Percentiles rank a stretch among this genome's conserved stretches.
These are phyloP conservation scores for Plasmodium gallinaceum DNA, from an alignment of 169 alveolate genomes.

Conservation along the genomic window DNA sequence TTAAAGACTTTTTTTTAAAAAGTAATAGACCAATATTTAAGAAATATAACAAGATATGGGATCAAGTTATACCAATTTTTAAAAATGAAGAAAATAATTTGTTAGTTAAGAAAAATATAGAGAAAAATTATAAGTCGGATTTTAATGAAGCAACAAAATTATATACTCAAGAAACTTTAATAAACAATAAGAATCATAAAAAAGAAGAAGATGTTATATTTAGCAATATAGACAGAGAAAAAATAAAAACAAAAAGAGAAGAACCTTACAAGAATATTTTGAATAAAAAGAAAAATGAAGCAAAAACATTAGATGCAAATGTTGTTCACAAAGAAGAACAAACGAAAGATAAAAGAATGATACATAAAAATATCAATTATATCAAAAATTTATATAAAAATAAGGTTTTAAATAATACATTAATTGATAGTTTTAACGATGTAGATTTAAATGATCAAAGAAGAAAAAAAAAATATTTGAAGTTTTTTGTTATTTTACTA, in stretches of 20 bases:
- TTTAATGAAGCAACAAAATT: too few relatives aligned
- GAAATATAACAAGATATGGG: constrained; percentile 23
- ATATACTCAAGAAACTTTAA: too few relatives aligned
- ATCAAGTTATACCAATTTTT: background rate
- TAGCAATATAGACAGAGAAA: background rate
- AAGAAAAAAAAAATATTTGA: constrained; percentile 42
- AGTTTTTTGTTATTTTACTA: constrained; percentile 51
- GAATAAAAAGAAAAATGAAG: background rate
- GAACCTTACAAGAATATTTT: background rate
- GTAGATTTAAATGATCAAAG: constrained; percentile 53
- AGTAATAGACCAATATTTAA: constrained; percentile 22
- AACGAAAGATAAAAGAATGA: background rate
- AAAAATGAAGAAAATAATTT: background rate
- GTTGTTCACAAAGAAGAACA: background rate
- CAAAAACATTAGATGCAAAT: background rate
- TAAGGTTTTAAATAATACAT: constrained; percentile 33
- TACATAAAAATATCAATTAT: background rate
- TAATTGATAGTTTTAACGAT: constrained; percentile 59
- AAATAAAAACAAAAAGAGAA: background rate
- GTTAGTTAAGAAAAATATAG: background rate
- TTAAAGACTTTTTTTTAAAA: background rate
- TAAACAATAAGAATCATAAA: too few relatives aligned
- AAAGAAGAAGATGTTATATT: background rate
- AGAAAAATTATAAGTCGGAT: background rate
- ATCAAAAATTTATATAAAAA: constrained; percentile 5